phyloP scores from a whole-genome alignment of 192 early-diverging fungal species.

The Fimicolochytrium jonesii region DNA sequence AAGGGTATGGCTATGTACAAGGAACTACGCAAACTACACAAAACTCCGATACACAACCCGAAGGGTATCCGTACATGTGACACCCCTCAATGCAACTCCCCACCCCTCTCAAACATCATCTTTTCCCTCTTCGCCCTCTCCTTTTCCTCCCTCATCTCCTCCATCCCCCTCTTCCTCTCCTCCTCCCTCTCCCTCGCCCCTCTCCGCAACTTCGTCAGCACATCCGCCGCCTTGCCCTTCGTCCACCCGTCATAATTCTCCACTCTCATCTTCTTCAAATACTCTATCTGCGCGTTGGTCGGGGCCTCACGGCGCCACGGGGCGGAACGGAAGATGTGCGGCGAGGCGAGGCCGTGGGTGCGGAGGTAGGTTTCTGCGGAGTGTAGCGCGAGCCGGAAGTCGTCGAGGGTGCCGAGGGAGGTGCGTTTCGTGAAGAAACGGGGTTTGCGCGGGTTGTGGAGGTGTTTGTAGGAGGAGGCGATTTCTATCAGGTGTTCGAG shows the following conservation, averaged over 20 bases:
- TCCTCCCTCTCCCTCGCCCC: slow-evolving; percentile 27
- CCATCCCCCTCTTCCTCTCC: not conserved
- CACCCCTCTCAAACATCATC: too few relatives aligned
- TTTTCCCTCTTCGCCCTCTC: too few relatives aligned
- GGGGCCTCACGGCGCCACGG: slow-evolving; percentile 53
- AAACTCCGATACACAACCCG: too few relatives aligned
- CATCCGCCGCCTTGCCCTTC: slow-evolving; percentile 67
- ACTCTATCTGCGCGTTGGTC: slow-evolving; percentile 43
- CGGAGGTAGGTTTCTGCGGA: slow-evolving; percentile 62
- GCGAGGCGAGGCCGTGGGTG: slow-evolving; percentile 14
- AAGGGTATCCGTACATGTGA: too few relatives aligned
- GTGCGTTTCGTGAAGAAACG: not conserved
- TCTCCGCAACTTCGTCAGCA: slow-evolving; percentile 55
- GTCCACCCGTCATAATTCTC: slow-evolving; percentile 1
- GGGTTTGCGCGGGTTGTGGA: not conserved
- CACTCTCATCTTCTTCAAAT: slow-evolving; percentile 31
- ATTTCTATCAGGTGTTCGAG: not conserved
- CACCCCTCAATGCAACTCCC: too few relatives aligned
- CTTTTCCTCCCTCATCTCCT: not conserved
- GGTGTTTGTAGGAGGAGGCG: not conserved
- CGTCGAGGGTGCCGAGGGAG: slow-evolving; percentile 39
- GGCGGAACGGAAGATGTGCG: slow-evolving; percentile 42
- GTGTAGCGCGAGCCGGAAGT: slow-evolving; percentile 49
- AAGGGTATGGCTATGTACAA: too few relatives aligned
- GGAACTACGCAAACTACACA: too few relatives aligned